Conservation (phyloP, 2,329 filamentous ascomycete genomes). For the Orbilia javanica region DNA sequence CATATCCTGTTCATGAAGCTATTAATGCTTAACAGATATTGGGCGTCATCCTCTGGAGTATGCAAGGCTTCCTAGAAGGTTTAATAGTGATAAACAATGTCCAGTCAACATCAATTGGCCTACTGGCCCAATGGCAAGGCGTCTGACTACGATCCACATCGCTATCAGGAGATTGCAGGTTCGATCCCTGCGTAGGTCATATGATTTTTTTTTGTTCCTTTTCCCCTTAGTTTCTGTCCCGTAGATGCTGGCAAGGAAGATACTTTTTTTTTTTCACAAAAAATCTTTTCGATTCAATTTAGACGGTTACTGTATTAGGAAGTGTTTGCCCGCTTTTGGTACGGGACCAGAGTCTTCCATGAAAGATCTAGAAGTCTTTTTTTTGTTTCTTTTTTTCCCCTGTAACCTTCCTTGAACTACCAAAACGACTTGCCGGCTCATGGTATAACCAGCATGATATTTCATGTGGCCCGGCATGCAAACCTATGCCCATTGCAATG, state of each 20-base stretch:
- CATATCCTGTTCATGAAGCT: too few species aligned
- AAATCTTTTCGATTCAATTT: background rate
- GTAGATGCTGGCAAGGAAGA: too few species aligned
- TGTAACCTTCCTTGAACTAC: background rate
- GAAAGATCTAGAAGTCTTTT: background rate
- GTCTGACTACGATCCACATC: slow-evolving; percentile 16
- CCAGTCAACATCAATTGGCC: background rate
- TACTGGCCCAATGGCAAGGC: slow-evolving; percentile 17
- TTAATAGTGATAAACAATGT: too few species aligned
- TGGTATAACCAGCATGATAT: background rate
- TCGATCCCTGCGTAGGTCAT: slow-evolving; percentile 17
- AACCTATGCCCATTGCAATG: too few species aligned
- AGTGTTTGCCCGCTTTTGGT: background rate
- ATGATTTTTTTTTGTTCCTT: background rate
- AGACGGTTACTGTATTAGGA: background rate
- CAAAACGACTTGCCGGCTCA: background rate
- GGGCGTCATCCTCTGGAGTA: too few species aligned
- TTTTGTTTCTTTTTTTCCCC: too few species aligned
- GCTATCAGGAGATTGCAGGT: slow-evolving; percentile 21
- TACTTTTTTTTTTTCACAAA: background rate
- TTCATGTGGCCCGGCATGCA: background rate
- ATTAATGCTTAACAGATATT: too few species aligned
- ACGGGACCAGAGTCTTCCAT: too few species aligned
- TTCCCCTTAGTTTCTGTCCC: too few species aligned
- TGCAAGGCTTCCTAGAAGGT: too few species aligned